Evolutionary conservation across 1,139 yeast genomes (phyloP), one percentile per base, ranked within the genome.

Genomic region (Pichia sp.): DNA sequence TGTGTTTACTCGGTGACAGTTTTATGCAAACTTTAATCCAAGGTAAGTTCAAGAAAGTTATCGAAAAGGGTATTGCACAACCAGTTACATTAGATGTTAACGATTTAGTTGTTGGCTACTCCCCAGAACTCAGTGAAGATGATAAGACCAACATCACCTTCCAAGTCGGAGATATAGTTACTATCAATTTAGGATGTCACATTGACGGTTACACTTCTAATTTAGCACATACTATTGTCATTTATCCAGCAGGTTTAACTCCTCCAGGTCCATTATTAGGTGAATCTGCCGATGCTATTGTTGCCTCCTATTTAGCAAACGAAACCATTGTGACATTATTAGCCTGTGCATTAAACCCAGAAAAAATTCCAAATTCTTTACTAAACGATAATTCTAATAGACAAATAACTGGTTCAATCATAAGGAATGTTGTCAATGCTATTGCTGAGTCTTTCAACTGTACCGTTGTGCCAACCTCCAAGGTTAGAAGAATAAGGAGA

Each of bases 191-290:
- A 34, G 98, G 97, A 41, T 91, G 86, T 50, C 97, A 93, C 56
- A 80, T 93, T 58, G 99, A 93, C 66, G 99, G 99, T 43, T 93
- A 91, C 69, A 86, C 97, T 17, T 84, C 96, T 4, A 81, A 82
- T 62, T 82, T 80, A 8, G 80, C 95, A 28, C 99, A 93, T 66
- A 90, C 97, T 4, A 65, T 89, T 52, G 95, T 90, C 34, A 83
- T 91, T 47, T 85, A 80, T 58, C 94, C 93, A 48, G 81, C 77
- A 52, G 85, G 80, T 48, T 40, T 48, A 21, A 39, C 33, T 14
- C 93, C 91, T 42, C 66, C 76, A 40, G 93, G 89, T 24, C 97
- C 97, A 20, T 72, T 88, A 52, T 72, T 85, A 50, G 98, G 98
- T 11, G 67, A 81, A 48, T 80, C 83, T 57, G 96, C 99, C 15